phyloP scores from a whole-genome alignment of 2,329 filamentous ascomycete genomes.

The Arthrobotrys entomopaga region DNA sequence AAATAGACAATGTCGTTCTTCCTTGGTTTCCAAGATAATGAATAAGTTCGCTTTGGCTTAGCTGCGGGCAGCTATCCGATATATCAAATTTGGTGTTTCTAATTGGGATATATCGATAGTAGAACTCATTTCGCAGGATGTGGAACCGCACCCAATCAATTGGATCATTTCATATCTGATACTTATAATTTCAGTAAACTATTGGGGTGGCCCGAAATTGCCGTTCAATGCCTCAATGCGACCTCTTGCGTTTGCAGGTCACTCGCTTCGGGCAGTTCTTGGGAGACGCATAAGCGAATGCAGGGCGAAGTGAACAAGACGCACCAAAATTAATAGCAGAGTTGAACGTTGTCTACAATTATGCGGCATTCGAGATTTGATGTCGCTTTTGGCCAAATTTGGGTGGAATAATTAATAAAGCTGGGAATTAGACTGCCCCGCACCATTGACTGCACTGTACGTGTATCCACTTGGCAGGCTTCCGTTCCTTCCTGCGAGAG shows the following conservation, averaged over 20 bases:
- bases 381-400: constrained; percentile 18
- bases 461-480: neutral
- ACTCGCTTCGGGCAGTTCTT: constrained; percentile 51
- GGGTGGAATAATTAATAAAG: constrained; percentile 1
- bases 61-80: constrained; percentile 15
- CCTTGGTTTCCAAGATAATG: neutral
- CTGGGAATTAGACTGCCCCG: constrained; percentile 35
- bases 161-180: constrained; percentile 44
- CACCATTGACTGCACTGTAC: constrained; percentile 2
- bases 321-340: constrained; percentile 9
- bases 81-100: constrained; percentile 2
- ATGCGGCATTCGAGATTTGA: constrained; percentile 11
- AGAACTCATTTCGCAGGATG: constrained; percentile 1
- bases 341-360: no score
- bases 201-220: constrained; percentile 40
- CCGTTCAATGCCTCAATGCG: constrained; percentile 42
- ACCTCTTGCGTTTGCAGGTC: constrained; percentile 32
- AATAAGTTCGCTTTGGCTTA: no score
- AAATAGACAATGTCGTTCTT: neutral
- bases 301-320: constrained; percentile 31
- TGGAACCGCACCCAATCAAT: constrained; percentile 41
- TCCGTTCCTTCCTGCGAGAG: constrained; percentile 25
- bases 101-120: constrained; percentile 19
- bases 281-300: constrained; percentile 52
- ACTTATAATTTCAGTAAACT: constrained; percentile 38